phyloP scores from a whole-genome alignment of 352 stramenopile genomes.

The Globisporangium barbulae region DNA sequence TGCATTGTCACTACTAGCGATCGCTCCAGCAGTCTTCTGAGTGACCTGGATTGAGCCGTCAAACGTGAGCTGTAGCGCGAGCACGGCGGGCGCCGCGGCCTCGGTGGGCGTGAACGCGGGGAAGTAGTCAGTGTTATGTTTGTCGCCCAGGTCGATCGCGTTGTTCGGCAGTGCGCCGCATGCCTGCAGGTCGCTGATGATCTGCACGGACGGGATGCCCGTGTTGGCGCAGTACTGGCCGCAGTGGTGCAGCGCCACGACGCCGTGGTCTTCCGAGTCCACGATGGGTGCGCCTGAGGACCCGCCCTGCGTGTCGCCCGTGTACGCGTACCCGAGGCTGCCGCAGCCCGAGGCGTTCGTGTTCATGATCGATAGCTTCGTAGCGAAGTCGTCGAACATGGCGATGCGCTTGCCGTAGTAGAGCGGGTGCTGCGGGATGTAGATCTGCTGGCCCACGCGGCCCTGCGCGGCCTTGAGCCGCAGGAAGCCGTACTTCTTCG shows the following conservation, averaged over 20 bases:
- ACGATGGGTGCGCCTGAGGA: slow-evolving; percentile 65
- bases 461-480: slow-evolving; percentile 33
- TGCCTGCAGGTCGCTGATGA: slow-evolving; percentile 39
- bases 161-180: slow-evolving; percentile 23
- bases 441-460: slow-evolving; percentile 17
- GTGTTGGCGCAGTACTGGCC: slow-evolving; percentile 55
- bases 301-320: slow-evolving; percentile 55
- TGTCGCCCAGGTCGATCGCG: slow-evolving; percentile 38
- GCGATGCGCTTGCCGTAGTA: slow-evolving; percentile 29
- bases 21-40: not conserved
- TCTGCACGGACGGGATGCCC: slow-evolving; percentile 40
- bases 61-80: slow-evolving; percentile 22
- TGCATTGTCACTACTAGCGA: slow-evolving; percentile 6
- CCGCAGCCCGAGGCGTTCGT: slow-evolving; percentile 33
- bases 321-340: slow-evolving; percentile 48
- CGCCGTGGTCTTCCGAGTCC: slow-evolving; percentile 42
- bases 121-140: slow-evolving; percentile 38
- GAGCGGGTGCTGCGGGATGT: slow-evolving; percentile 33
- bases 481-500: slow-evolving; percentile 57
- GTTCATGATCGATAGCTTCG: slow-evolving; percentile 33
- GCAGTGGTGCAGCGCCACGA: slow-evolving; percentile 72
- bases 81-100: slow-evolving; percentile 9
- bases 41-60: slow-evolving; percentile 31
- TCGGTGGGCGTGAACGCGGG: slow-evolving; percentile 31
- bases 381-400: slow-evolving; percentile 24